phyloP scores from a whole-genome alignment of 345 rosid species.

The Corchorus capsularis region DNA sequence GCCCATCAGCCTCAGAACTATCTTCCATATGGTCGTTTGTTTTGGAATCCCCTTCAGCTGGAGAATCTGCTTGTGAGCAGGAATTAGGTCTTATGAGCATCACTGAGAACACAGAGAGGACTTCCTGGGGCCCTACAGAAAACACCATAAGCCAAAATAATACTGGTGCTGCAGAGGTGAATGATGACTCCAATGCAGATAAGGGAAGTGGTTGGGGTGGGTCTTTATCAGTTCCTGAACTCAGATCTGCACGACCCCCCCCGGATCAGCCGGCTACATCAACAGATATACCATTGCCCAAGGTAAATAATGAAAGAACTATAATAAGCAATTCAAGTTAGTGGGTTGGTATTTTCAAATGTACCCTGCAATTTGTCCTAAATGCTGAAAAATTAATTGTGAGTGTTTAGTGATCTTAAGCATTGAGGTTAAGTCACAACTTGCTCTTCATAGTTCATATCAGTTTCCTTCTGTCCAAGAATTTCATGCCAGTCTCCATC shows the following conservation, averaged over 20 bases:
- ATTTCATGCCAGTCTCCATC: not conserved
- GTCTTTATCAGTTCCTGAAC: conserved; percentile 44
- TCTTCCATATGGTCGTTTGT: conserved; percentile 90
- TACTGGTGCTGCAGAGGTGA: conserved; percentile 33
- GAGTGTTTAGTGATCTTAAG: not conserved
- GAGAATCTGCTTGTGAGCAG: conserved; percentile 70
- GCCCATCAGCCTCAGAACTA: conserved; percentile 88
- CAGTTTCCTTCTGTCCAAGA: not conserved
- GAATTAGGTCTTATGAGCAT: conserved; percentile 90
- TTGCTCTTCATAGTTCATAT: not conserved
- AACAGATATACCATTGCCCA: conserved; percentile 42
- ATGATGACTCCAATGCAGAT: conserved; percentile 22
- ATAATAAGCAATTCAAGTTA: not conserved
- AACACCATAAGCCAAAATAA: conserved; percentile 34
- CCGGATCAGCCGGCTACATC: conserved; percentile 45
- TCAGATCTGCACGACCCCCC: conserved; percentile 37
- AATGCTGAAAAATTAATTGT: not conserved
- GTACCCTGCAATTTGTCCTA: not conserved
- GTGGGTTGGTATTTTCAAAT: not conserved
- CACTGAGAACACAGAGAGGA: conserved; percentile 41
- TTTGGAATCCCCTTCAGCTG: conserved; percentile 46
- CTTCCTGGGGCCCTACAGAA: conserved; percentile 39
- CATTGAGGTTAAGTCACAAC: not conserved
- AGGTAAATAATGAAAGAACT: conserved; percentile 45
- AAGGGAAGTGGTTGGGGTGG: conserved; percentile 45